Evolutionary conservation across 1,284 basidiomycete species (phyloP).

Genomic region (Heterobasidion annosum): DNA sequence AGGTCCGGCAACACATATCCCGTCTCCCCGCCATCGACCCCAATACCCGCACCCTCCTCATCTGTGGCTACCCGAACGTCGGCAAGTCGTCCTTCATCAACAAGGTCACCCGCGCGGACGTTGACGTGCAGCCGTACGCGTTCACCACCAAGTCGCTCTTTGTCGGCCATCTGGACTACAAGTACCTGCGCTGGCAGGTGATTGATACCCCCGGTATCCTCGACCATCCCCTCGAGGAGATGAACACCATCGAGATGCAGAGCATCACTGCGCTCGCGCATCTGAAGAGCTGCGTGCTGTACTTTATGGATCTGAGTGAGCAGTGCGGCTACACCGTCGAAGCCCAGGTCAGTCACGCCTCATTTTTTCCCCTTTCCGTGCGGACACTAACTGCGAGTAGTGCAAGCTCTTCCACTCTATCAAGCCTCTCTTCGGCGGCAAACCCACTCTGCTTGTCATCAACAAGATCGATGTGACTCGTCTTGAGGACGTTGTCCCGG

Average conservation of each 20-base stretch:
- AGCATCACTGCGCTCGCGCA: conserved; percentile 95
- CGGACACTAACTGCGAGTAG: conserved; percentile 30
- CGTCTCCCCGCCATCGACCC: conserved; percentile 95
- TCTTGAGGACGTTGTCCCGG: conserved; percentile 71
- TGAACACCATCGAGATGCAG: conserved; percentile 99
- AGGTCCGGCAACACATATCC: conserved; percentile 95
- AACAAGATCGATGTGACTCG: conserved; percentile 94
- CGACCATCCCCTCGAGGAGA: conserved; percentile 92
- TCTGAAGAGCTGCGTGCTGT: conserved; percentile 83
- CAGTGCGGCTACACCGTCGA: conserved; percentile 95
- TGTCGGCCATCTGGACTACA: conserved; percentile 95
- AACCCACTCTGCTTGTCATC: conserved; percentile 87
- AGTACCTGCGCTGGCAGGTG: conserved; percentile 96
- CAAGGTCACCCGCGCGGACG: conserved; percentile 95
- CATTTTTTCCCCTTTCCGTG: no score
- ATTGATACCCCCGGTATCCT: conserved; percentile 93
- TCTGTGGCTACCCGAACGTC: conserved; percentile 97
- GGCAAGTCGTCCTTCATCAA: conserved; percentile 98
- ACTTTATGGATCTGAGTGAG: conserved; percentile 96
- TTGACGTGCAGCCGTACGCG: conserved; percentile 96
- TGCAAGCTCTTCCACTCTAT: conserved; percentile 98
- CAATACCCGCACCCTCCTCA: conserved; percentile 90
- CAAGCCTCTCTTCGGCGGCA: conserved; percentile 89
- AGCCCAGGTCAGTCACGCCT: conserved; percentile 59
- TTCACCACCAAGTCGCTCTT: conserved; percentile 97